A percentile compares a stretch with the other conserved stretches of the same genome.
These are phyloP conservation scores for Eucalyptus grandis DNA, from an alignment of 345 rosid genomes.

Conservation along the genomic window DNA sequence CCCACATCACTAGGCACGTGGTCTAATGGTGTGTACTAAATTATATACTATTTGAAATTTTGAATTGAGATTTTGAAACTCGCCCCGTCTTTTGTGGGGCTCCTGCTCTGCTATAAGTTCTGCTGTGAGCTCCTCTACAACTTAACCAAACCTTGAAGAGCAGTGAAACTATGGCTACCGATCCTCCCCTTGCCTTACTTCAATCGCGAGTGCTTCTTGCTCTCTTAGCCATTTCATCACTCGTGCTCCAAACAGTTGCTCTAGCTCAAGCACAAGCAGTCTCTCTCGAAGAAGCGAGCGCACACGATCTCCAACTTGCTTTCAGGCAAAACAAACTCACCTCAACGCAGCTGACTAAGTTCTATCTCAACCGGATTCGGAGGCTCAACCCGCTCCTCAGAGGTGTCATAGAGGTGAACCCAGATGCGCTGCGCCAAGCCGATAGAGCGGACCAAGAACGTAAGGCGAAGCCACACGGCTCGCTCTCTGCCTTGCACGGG, in stretches of 20 bases:
- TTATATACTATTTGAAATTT: background rate
- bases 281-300: conserved; percentile 32
- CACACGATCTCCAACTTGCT: conserved; percentile 30
- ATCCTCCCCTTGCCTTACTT: background rate
- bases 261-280: background rate
- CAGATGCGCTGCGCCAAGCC: conserved; percentile 50
- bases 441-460: conserved; percentile 48
- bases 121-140: background rate
- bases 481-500: conserved; percentile 32
- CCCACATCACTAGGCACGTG: background rate
- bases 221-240: background rate
- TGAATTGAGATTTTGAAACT: background rate
- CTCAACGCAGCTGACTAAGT: conserved; percentile 47
- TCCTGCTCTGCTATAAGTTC: background rate
- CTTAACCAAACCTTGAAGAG: background rate
- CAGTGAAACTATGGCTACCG: background rate
- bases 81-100: background rate
- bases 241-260: background rate
- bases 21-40: background rate
- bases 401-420: conserved; percentile 65
- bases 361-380: conserved; percentile 27
- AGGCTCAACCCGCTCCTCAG: conserved; percentile 33
- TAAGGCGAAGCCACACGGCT: background rate
- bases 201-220: background rate
- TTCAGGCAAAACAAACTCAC: conserved; percentile 37